Percentiles rank a stretch among this genome's conserved stretches.
Conservation (phyloP, 768 basidiomycete species). For the Leccinum broughii region DNA sequence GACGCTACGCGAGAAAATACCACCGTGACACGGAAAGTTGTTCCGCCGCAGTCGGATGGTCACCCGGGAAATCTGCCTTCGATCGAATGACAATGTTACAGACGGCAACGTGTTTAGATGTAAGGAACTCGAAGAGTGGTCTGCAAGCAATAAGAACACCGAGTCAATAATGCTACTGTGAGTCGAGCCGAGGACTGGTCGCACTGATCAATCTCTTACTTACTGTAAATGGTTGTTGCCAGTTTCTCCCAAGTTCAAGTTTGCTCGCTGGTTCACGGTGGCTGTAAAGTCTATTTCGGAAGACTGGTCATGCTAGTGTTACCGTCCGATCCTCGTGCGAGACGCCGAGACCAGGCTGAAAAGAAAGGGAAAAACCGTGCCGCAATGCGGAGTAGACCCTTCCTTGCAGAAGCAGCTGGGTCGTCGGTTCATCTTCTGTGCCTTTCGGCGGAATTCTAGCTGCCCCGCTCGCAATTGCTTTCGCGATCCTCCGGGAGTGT, state of each 20-base stretch:
- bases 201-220: neutral
- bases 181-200: neutral
- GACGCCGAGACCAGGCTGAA: neutral
- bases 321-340: conserved; percentile 6
- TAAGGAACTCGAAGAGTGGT: neutral
- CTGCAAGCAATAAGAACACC: neutral
- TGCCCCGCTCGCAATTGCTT: neutral
- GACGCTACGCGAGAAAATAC: neutral
- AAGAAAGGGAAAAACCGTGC: neutral
- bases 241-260: neutral
- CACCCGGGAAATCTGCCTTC: neutral
- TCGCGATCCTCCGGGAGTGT: neutral
- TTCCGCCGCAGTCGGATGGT: conserved; percentile 5
- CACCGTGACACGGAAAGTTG: neutral
- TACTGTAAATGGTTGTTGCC: neutral
- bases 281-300: neutral
- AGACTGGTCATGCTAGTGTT: neutral
- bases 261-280: neutral
- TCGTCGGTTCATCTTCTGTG: neutral
- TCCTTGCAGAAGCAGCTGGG: neutral
- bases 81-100: neutral
- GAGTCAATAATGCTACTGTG: neutral
- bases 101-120: neutral
- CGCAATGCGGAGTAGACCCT: neutral
- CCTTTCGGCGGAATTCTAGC: conserved; percentile 7